phyloP scores from a whole-genome alignment of 73 alveolate species.

The Tetrahymena borealis region DNA sequence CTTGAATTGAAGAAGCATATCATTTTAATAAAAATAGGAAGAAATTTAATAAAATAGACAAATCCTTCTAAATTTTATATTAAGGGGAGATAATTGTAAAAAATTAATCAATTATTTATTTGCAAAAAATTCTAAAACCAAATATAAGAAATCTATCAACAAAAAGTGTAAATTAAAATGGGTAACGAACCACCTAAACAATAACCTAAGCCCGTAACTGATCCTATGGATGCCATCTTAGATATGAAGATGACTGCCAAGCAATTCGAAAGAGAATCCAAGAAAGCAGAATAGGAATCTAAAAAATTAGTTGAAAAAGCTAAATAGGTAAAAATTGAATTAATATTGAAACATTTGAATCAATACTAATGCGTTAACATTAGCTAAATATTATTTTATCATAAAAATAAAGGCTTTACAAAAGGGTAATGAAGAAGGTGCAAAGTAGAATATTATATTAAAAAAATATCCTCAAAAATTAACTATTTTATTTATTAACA shows the following conservation, averaged over 20 bases:
- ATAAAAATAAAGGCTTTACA: background rate
- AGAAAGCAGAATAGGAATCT: background rate
- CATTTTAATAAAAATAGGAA: background rate
- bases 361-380: too few relatives aligned
- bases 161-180: background rate
- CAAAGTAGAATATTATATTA: background rate
- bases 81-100: background rate
- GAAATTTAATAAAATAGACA: background rate
- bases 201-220: background rate
- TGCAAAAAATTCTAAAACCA: background rate
- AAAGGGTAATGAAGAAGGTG: background rate
- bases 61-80: background rate
- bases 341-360: too few relatives aligned
- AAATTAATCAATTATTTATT: background rate
- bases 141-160: background rate
- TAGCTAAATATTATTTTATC: background rate
- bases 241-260: background rate
- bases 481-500: background rate
- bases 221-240: slow-evolving; percentile 3
- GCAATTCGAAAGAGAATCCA: background rate
- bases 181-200: background rate
- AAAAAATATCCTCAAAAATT: background rate
- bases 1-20: too few relatives aligned
- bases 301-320: background rate
- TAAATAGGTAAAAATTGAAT: background rate